Evolutionary conservation across 2,329 filamentous ascomycete genomes (phyloP).

Genomic region (Paecilomyces variotii): DNA sequence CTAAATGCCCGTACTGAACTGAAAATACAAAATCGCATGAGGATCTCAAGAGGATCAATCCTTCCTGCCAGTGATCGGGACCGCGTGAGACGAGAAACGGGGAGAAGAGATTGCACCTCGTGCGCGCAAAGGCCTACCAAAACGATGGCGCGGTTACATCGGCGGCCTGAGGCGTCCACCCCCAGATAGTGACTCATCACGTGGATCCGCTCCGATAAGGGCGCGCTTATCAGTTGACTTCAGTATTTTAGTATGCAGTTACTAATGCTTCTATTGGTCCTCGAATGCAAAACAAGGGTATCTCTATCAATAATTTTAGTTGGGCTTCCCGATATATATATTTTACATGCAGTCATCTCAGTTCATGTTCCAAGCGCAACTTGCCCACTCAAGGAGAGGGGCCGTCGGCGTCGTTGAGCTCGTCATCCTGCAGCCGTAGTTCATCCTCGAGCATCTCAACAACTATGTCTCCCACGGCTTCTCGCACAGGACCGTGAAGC

Average conservation of each 20-base stretch:
- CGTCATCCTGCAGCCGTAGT: conserved; percentile 21
- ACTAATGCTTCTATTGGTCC: not conserved
- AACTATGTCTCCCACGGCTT: conserved; percentile 26
- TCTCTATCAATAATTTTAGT: not conserved
- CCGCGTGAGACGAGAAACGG: not conserved
- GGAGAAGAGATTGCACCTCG: not conserved
- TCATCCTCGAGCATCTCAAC: conserved; percentile 30
- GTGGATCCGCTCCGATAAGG: not conserved
- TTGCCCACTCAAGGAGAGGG: not conserved
- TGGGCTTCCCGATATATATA: not conserved
- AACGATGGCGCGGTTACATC: not conserved
- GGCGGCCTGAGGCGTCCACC: not conserved
- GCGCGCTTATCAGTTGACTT: not conserved
- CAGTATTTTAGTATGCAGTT: not conserved
- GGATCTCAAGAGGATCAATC: not conserved
- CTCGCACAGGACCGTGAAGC: conserved; percentile 22
- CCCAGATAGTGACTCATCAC: not conserved
- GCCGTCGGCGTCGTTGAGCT: not conserved
- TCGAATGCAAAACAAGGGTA: not conserved
- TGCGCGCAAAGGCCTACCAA: not conserved
- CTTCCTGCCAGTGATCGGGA: not conserved
- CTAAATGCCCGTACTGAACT: not conserved
- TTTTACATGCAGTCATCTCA: not conserved
- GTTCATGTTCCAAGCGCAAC: not conserved
- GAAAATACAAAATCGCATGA: not conserved